Evolutionary conservation across 768 basidiomycete species (phyloP).

Genomic region (Botryobasidium botryosum): DNA sequence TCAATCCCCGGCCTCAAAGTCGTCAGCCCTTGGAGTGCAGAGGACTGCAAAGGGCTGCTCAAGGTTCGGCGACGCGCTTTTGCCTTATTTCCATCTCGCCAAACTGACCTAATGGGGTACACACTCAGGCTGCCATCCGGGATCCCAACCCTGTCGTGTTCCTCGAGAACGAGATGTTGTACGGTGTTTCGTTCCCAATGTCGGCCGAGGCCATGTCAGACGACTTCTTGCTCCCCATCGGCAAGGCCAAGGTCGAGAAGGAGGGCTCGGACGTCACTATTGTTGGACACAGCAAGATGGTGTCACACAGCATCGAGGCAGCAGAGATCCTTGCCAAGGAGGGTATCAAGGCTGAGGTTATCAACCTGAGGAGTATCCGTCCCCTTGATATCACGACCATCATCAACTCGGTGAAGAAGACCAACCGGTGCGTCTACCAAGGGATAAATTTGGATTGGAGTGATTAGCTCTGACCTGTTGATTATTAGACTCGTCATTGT

Average conservation of each 20-base stretch:
- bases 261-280: constrained; percentile 87
- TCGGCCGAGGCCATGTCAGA: constrained; percentile 88
- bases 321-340: constrained; percentile 88
- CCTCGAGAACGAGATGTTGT: constrained; percentile 98
- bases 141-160: constrained; percentile 98
- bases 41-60: constrained; percentile 95
- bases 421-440: constrained; percentile 51
- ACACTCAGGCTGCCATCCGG: constrained; percentile 70
- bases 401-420: constrained; percentile 95
- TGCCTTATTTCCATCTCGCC: neutral
- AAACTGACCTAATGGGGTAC: neutral
- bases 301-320: constrained; percentile 85
- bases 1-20: constrained; percentile 93
- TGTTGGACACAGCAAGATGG: constrained; percentile 98
- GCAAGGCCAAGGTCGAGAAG: constrained; percentile 92
- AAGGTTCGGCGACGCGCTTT: constrained; percentile 37
- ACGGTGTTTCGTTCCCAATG: constrained; percentile 95
- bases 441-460: neutral
- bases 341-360: constrained; percentile 92
- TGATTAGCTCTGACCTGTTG: neutral
- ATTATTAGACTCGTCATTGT: constrained; percentile 63
- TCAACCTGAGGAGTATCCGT: constrained; percentile 91
- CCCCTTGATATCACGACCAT: constrained; percentile 97
- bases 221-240: constrained; percentile 88
- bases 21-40: constrained; percentile 93